Evolutionary conservation across 225 moss, liverwort and hornwort species (phyloP), one percentile per base, ranked within the genome.

Genomic region (Physcomitrellopsis africana): DNA sequence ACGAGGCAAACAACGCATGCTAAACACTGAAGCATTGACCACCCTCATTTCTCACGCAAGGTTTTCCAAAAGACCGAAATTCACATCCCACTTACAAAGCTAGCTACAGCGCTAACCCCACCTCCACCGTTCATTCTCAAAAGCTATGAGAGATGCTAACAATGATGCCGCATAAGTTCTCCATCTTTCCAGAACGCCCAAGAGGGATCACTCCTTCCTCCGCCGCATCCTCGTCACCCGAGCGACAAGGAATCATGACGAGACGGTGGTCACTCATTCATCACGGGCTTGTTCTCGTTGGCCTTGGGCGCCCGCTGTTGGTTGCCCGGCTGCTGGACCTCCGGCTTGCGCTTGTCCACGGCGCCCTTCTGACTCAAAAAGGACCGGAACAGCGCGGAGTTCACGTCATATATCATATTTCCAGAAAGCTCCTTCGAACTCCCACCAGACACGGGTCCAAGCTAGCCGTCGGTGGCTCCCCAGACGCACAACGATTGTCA

Each of bases 341-440:
- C 32, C n/a, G 91, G 95, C 81, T 95, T 95, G 66, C 95, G 89
- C 81, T 95, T 95, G 68, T 95, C 92, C 5, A 87, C 92, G 43
- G 89, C 91, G 73, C 95, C 95, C 75, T 95, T 92, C 91, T 95
- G 95, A 68, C 95, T 95, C 85, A 95, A 67, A 79, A 95, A 95
- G 79, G 95, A 95, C 27, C 95, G 92, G 80, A 95, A 95, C 46
- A 92, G 84, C 12, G 80, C 92, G 53, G 95, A 95, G 73, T 95
- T 95, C 74, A 88, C 91, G 67, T 94, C 94, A 71, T 94, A 94
- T 23, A 94, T 94, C 94, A 94, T 94, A 73, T 72, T 87, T 17
- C 44, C 19, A 58, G 22, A 68, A 51, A 24, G 61, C 49, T 49
- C 49, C 11, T 37, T 37, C 32, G 7, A 37, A 37, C 4, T 37